Percentiles rank a stretch among this genome's conserved stretches.
Conservation (phyloP, 495 filamentous ascomycete genomes). For the Tuber borchii region DNA sequence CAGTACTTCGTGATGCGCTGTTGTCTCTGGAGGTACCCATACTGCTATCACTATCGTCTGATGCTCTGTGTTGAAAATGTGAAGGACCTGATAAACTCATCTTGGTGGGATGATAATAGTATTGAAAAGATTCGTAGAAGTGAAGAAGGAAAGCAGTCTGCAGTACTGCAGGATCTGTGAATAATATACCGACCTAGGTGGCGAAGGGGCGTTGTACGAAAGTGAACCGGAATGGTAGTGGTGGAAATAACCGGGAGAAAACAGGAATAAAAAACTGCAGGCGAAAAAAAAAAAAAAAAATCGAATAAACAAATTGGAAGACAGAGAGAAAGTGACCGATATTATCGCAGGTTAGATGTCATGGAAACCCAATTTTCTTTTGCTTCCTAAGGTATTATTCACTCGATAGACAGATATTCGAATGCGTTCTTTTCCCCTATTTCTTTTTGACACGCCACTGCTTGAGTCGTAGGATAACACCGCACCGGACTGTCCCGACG, state of each 20-base stretch:
- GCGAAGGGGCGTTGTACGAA: conserved; percentile 21
- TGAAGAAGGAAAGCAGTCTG: conserved; percentile 21
- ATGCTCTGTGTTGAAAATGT: conserved; percentile 22
- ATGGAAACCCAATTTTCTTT: conserved; percentile 28
- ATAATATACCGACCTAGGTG: conserved; percentile 36
- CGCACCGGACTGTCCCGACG: conserved; percentile 7
- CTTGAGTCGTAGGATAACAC: conserved; percentile 23
- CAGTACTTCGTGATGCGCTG: conserved; percentile 33
- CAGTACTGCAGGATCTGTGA: conserved; percentile 19
- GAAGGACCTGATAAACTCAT: conserved; percentile 35
- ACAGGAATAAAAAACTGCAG: conserved; percentile 24
- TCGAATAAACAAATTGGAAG: conserved; percentile 30
- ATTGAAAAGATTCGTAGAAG: conserved; percentile 27
- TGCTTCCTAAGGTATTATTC: conserved; percentile 17
- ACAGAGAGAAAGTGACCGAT: conserved; percentile 22
- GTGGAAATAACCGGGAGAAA: conserved; percentile 36
- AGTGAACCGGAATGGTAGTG: not conserved
- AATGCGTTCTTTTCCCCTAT: conserved; percentile 13
- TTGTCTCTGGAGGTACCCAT: conserved; percentile 35
- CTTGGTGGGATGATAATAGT: conserved; percentile 21
- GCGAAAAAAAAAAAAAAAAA: conserved; percentile 20
- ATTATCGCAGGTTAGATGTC: conserved; percentile 36
- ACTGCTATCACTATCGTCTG: conserved; percentile 34
- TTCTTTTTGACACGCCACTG: conserved; percentile 30
- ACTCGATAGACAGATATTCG: conserved; percentile 24